These are phyloP conservation scores for Solanum chaucha DNA, from an alignment of 257 asterid genomes.

Conservation along the genomic window DNA sequence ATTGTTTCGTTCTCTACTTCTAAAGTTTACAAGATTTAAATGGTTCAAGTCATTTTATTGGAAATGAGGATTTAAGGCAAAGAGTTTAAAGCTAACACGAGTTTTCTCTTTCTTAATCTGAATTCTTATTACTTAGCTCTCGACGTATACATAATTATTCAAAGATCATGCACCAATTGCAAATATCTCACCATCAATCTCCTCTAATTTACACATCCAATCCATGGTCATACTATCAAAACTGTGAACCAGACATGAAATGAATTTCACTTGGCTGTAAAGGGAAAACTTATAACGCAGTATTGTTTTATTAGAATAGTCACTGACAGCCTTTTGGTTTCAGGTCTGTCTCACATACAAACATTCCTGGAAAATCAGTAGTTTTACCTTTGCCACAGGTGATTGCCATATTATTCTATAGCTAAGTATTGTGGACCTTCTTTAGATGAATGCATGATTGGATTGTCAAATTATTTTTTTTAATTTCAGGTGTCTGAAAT, in stretches of 20 bases:
- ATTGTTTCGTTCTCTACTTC: neutral
- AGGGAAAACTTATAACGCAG: neutral
- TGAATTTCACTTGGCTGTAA: neutral
- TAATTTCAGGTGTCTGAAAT: slow-evolving; percentile 36
- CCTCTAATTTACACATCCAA: neutral
- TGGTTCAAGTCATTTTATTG: neutral
- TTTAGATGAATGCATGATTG: neutral
- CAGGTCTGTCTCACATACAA: slow-evolving; percentile 51
- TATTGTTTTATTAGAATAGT: neutral
- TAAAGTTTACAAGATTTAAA: neutral
- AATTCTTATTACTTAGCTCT: neutral
- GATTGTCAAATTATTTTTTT: neutral
- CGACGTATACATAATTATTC: neutral
- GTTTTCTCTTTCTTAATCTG: neutral
- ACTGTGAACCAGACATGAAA: neutral
- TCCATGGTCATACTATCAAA: neutral
- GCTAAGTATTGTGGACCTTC: neutral
- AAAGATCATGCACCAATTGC: neutral
- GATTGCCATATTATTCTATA: neutral
- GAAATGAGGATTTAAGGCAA: neutral
- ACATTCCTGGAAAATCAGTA: slow-evolving; percentile 45
- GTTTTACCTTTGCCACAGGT: slow-evolving; percentile 62
- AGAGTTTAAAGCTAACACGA: neutral
- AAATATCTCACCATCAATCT: neutral
- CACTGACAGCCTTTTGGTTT: neutral